Evolutionary conservation across 805 yeast genomes (phyloP).

Genomic region (Danielia reshetovae): DNA sequence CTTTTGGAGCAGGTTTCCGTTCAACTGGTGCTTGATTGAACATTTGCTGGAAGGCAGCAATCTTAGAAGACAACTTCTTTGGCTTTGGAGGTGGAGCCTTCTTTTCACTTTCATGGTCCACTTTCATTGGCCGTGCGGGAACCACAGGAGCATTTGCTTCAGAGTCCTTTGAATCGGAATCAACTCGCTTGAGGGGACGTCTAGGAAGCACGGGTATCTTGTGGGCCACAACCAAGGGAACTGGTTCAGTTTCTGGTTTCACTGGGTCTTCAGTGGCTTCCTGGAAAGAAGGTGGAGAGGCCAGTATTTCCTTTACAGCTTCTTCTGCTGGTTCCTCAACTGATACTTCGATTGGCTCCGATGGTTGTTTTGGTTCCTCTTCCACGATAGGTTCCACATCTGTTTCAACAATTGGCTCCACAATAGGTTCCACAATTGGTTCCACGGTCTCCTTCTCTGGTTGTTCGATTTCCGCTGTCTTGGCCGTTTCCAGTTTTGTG

Average conservation of each 20-base stretch:
- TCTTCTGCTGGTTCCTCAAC: no score
- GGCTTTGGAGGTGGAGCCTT: constrained; percentile 63
- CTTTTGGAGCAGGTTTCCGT: constrained; percentile 3
- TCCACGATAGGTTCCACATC: no score
- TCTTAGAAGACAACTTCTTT: constrained; percentile 71
- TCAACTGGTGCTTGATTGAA: constrained; percentile 34
- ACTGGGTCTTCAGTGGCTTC: no score
- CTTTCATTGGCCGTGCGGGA: neutral
- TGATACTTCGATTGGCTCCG: no score
- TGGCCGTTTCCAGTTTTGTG: neutral
- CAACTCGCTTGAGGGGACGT: constrained; percentile 11
- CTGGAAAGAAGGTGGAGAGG: no score
- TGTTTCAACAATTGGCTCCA: no score
- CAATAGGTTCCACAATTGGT: no score
- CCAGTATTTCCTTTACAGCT: no score
- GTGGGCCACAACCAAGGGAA: no score
- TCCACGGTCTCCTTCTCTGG: neutral
- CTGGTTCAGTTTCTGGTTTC: no score
- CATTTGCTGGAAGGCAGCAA: constrained; percentile 81
- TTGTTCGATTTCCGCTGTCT: neutral
- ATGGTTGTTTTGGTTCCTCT: no score
- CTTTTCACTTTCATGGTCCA: neutral
- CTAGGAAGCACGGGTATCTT: constrained; percentile 12
- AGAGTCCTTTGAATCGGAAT: neutral
- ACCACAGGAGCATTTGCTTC: constrained; percentile 1